Evolutionary conservation across 2,329 filamentous ascomycete species (phyloP), one percentile per base, ranked within the genome.

Genomic region (Aspergillus thermomutatus): DNA sequence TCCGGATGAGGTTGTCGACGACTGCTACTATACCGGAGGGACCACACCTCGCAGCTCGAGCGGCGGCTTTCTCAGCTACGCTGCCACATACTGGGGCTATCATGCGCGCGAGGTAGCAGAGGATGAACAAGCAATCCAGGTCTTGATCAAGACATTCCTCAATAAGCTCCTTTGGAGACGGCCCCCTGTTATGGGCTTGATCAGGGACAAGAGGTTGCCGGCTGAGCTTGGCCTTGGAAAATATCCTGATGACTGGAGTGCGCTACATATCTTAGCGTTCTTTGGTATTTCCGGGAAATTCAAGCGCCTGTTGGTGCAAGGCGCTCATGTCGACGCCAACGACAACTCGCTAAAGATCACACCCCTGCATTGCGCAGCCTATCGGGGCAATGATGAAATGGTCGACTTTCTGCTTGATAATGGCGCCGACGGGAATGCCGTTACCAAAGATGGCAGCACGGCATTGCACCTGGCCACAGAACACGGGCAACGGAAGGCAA

Each of bases 161-260:
- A 72, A 72, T 28, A 72, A 72, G 31, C 57, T 72, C 6, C 55
- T 53, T 2, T 72, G 70, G 70, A 61, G 69, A 53, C 57, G 65
- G 0, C 70, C 70, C 17, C 67, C 67, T 0, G n/a, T 59, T 11
- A 60, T 57, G 9, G 58, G 62, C 7, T 19, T 50, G 3, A 48
- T 46, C 17, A 8, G 49, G 50, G 8, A 55, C 46, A 4, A 54
- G 49, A 3, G 62, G 69, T 3, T 40, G 34, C 68, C 68, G 0
- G 51, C 52, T 1, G 50, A 65, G 11, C 50, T 71, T 1, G 68
- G 68, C 0, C 49, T 72, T 4, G 70, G 67, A 1, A 61, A 62
- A 27, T 72, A 71, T 26, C 58, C 56, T 2, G 34, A 49, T 1
- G 68, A 71, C 55, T 72, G 70, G 70, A 69, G 53, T 17, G 61